phyloP scores from a whole-genome alignment of 192 early-diverging fungal genomes.

The Helicostylum pulchrum region DNA sequence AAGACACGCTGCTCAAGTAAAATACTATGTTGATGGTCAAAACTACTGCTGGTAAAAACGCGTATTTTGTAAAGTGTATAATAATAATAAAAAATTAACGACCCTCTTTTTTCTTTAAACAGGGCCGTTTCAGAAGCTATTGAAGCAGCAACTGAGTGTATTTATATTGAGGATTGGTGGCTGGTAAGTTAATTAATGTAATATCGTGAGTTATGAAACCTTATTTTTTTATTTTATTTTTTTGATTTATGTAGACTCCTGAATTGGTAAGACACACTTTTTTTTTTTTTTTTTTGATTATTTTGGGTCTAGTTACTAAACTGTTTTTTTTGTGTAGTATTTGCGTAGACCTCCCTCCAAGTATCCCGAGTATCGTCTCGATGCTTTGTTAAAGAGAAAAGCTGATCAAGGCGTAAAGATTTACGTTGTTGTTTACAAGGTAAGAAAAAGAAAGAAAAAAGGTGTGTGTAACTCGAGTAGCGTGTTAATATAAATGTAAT shows the following conservation, averaged over 20 bases:
- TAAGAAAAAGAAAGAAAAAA: constrained; percentile 16
- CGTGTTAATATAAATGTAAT: no score
- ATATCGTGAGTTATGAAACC: not conserved
- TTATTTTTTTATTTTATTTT: not conserved
- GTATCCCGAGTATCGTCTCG: constrained; percentile 77
- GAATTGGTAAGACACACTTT: constrained; percentile 59
- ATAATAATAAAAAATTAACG: no score
- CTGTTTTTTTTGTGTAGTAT: constrained; percentile 42
- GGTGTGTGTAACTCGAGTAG: not conserved
- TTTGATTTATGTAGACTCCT: constrained; percentile 39
- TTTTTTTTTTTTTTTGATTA: no score
- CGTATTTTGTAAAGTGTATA: not conserved
- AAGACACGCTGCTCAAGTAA: constrained; percentile 57
- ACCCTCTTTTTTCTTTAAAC: not conserved
- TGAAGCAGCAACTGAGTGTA: constrained; percentile 58
- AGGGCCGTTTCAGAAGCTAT: constrained; percentile 70
- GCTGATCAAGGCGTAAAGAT: constrained; percentile 86
- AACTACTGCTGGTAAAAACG: constrained; percentile 60
- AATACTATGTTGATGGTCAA: constrained; percentile 74
- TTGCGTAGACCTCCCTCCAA: constrained; percentile 72
- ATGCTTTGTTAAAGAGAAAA: constrained; percentile 73
- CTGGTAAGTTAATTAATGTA: constrained; percentile 42
- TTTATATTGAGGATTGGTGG: constrained; percentile 86
- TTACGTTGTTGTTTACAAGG: constrained; percentile 84
- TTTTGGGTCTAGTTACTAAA: not conserved